Evolutionary conservation across 495 filamentous ascomycete genomes (phyloP), one percentile per base, ranked within the genome.

Genomic region (Aspergillus nidulans): DNA sequence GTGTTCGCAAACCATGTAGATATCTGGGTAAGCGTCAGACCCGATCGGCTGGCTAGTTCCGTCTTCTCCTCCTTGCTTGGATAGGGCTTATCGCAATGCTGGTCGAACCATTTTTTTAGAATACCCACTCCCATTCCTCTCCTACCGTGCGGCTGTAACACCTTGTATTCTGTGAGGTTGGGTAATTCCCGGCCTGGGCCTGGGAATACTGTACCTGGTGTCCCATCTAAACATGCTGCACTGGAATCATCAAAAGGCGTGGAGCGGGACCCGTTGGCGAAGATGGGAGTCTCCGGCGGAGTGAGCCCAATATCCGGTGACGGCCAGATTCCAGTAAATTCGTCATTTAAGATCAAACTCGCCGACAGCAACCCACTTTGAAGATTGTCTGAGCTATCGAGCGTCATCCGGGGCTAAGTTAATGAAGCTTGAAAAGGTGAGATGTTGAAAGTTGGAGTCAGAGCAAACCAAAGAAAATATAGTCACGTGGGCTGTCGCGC

Each of bases 71-170:
- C 36, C 6, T 55, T 56, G 4, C 48, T 62, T 1, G 66, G 66
- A 48, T 64, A 68, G 1, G 66, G 66, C 34, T 79, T 61, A 71
- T 80, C 55, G 3, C 46, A 52, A 25, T 66, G 63, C n/a, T 56
- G 41, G 6, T 57, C 45, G 9, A 66, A 53, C 66, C 66, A 68
- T 28, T 55, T 32, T 50, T 58, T 45, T 20, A 68, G 40, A 0
- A 49, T 42, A 15, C 42, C 62, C 16, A 57, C 57, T 7, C 57
- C 49, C 0, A 23, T n/a, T 6, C 44, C 16, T 26, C 8, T n/a
- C 44, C 34, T 26, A 46, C 18, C 24, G 23, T 28, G 10, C 9
- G 15, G 39, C 5, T 41, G 39, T 41, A 18, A 6, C n/a, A 18
- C 15, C 39, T 41, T 18, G 34, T 3, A 12, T 38, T 3, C 10